Evolutionary conservation across 495 filamentous ascomycete species (phyloP).

Genomic region (Neurospora sp.): DNA sequence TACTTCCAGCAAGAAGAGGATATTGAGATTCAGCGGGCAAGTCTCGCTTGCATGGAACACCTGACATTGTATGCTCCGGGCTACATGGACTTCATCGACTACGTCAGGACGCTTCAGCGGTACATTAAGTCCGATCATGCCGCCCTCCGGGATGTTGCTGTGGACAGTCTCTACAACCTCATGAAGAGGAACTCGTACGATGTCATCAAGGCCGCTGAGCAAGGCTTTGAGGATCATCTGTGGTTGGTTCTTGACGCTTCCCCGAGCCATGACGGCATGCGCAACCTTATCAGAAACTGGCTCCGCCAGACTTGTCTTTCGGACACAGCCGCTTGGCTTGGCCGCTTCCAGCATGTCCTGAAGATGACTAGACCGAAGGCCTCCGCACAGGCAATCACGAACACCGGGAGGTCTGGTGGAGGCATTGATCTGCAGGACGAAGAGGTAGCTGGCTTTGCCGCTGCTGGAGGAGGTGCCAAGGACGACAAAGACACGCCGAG

Average conservation of each 20-base stretch:
- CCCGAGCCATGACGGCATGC: conserved; percentile 65
- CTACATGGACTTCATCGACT: conserved; percentile 70
- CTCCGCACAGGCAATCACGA: conserved; percentile 38
- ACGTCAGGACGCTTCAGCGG: conserved; percentile 71
- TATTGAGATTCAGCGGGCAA: conserved; percentile 60
- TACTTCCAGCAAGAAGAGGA: conserved; percentile 77
- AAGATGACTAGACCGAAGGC: conserved; percentile 68
- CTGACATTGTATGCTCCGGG: conserved; percentile 84
- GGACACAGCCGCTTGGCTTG: conserved; percentile 73
- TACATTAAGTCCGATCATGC: conserved; percentile 58
- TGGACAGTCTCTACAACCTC: conserved; percentile 83
- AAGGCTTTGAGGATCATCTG: conserved; percentile 77
- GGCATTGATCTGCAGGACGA: conserved; percentile 81
- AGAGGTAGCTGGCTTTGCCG: conserved; percentile 88
- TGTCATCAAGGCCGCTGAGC: conserved; percentile 61
- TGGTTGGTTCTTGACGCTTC: conserved; percentile 77
- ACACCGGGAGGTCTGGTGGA: conserved; percentile 38
- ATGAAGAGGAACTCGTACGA: conserved; percentile 85
- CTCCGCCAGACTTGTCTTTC: conserved; percentile 72
- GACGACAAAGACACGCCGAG: conserved; percentile 52
- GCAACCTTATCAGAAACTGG: conserved; percentile 83
- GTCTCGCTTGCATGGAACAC: conserved; percentile 79
- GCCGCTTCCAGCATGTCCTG: conserved; percentile 77
- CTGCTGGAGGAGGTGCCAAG: conserved; percentile 51
- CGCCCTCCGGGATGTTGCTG: conserved; percentile 65